Conservation (phyloP, 306 rosid species). For the Oemleria cerasiformis region DNA sequence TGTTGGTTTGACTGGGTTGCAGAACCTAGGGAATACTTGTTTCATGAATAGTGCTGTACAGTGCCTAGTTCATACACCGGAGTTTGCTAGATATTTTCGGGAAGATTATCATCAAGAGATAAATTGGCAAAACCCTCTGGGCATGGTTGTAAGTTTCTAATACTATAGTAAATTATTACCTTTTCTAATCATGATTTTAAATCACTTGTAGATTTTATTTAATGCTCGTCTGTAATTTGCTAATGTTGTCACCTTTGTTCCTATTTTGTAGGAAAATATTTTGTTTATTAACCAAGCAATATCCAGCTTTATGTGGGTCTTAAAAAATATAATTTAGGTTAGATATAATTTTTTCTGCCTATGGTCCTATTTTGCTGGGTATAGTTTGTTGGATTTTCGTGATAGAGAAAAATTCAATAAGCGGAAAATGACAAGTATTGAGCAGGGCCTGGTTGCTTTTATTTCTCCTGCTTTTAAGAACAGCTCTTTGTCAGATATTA, state of each 20-base stretch:
- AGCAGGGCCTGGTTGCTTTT: no score
- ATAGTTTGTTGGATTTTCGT: no score
- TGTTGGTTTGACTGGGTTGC: constrained; percentile 88
- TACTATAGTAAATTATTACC: neutral
- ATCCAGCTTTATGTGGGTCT: neutral
- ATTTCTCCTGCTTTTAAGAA: no score
- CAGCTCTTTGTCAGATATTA: no score
- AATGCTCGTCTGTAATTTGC: no score
- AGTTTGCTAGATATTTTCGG: constrained; percentile 83
- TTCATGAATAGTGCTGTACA: constrained; percentile 98
- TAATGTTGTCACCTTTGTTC: no score
- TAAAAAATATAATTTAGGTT: neutral
- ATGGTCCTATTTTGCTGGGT: neutral
- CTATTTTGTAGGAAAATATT: no score
- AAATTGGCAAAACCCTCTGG: constrained; percentile 88
- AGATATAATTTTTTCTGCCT: no score
- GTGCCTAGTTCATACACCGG: constrained; percentile 97
- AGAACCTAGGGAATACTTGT: constrained; percentile 97
- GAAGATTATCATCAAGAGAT: constrained; percentile 97
- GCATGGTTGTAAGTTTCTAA: constrained; percentile 94
- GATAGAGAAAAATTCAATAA: no score
- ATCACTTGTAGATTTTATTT: no score
- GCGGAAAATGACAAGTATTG: no score
- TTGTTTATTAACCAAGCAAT: no score
- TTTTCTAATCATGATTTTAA: neutral